phyloP scores from a whole-genome alignment of 139 green algal species.

The Closterium sp. region DNA sequence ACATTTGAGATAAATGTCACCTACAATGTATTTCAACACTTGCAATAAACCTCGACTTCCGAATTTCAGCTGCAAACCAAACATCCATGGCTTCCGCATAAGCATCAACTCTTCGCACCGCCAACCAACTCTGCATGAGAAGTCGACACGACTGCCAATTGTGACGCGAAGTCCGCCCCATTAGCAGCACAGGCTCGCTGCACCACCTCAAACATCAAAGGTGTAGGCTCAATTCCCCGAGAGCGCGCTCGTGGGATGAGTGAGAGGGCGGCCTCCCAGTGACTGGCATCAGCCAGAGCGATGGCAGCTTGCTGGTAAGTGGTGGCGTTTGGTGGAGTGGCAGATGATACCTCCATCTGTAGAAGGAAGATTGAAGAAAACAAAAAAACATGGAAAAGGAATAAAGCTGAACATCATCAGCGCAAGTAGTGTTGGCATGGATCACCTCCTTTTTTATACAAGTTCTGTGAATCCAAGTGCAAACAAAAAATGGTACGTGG shows the following conservation, averaged over 20 bases:
- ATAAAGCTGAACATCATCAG: no score
- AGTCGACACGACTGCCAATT: background rate
- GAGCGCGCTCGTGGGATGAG: background rate
- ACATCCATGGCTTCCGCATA: no score
- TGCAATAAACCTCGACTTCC: no score
- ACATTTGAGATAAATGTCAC: no score
- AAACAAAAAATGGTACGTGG: no score
- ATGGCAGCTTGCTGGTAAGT: conserved; percentile 18
- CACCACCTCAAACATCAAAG: conserved; percentile 7
- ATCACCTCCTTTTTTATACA: no score
- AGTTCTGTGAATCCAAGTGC: no score
- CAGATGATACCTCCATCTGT: conserved; percentile 12
- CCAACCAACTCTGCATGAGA: background rate
- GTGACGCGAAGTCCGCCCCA: background rate
- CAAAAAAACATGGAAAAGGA: no score
- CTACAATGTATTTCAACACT: no score
- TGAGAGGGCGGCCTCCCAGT: conserved; percentile 13
- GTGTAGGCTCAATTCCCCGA: background rate
- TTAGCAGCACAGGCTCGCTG: conserved; percentile 9
- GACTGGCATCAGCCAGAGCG: conserved; percentile 5
- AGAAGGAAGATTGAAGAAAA: background rate
- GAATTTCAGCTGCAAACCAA: no score
- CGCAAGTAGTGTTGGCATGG: no score
- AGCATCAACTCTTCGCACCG: no score
- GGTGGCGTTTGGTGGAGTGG: conserved; percentile 3